A percentile compares a stretch with the other conserved stretches of the same genome.
phyloP scores from a whole-genome alignment of 2,329 filamentous ascomycete species.

The Diaporthe citriasiana region DNA sequence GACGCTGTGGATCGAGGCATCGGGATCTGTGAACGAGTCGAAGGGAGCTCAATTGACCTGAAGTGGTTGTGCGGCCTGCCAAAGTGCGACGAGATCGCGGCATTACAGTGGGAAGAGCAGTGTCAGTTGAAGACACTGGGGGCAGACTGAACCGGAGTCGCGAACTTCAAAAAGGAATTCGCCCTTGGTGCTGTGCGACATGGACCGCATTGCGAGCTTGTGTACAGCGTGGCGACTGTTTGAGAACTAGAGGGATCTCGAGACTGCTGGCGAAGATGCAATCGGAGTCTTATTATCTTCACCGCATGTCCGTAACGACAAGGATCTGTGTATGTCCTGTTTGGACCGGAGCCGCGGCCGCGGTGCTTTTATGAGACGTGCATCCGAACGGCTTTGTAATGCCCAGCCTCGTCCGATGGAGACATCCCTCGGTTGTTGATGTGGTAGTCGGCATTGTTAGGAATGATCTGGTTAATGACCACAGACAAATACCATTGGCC shows the following conservation, averaged over 20 bases:
- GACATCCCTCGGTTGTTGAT: not conserved
- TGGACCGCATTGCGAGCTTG: not conserved
- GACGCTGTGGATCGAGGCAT: not conserved
- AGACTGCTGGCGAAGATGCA: not conserved
- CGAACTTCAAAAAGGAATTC: not conserved
- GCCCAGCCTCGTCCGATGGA: not conserved
- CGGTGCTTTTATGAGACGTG: not conserved
- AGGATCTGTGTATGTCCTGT: not conserved
- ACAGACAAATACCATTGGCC: not conserved
- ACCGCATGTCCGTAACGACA: not conserved
- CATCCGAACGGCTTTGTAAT: not conserved
- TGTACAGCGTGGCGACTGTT: not conserved
- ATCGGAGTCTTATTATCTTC: not conserved
- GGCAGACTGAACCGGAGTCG: not conserved
- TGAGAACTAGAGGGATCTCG: not conserved
- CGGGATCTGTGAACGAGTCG: slow-evolving; percentile 4
- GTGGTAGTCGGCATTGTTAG: not conserved
- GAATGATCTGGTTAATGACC: not conserved
- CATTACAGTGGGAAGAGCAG: not conserved
- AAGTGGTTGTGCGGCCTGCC: slow-evolving; percentile 24
- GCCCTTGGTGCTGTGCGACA: not conserved
- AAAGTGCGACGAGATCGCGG: slow-evolving; percentile 22
- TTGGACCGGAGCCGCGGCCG: not conserved
- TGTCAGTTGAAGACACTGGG: slow-evolving; percentile 2
- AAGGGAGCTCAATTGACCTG: not conserved